Conservation (phyloP, 1,284 basidiomycete species). For the Pyrrhoderma noxium region DNA sequence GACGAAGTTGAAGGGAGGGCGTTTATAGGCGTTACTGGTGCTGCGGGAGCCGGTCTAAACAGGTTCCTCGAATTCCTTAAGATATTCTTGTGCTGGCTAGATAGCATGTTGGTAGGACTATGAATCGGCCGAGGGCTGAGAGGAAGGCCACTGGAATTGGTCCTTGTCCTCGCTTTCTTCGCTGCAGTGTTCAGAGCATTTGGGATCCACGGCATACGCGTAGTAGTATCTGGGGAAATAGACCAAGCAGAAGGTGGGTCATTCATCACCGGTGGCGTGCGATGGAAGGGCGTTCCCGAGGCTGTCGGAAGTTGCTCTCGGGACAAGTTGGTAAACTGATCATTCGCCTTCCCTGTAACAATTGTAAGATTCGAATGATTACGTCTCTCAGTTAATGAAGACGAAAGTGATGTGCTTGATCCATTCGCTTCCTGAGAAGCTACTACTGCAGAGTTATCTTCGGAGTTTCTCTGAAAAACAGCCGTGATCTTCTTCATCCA, state of each 20-base stretch:
- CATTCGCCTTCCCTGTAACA: conserved; percentile 5
- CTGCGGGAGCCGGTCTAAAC: conserved; percentile 20
- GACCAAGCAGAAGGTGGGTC: conserved; percentile 35
- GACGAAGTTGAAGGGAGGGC: neutral
- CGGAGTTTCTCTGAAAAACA: conserved; percentile 7
- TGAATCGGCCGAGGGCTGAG: conserved; percentile 5
- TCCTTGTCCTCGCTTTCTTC: conserved; percentile 9
- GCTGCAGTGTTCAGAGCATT: conserved; percentile 19
- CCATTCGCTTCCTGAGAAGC: neutral
- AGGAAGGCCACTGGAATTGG: conserved; percentile 5
- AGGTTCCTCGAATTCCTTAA: conserved; percentile 17
- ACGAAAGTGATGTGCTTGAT: neutral
- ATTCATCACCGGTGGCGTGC: conserved; percentile 16
- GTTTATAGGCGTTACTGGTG: conserved; percentile 21
- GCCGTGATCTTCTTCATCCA: conserved; percentile 20
- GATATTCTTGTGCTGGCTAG: neutral
- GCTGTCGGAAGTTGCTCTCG: conserved; percentile 29
- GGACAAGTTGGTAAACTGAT: conserved; percentile 22
- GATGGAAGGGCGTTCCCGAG: conserved; percentile 25
- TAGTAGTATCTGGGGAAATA: conserved; percentile 31
- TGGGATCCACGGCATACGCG: conserved; percentile 32
- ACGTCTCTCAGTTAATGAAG: neutral
- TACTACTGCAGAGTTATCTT: neutral
- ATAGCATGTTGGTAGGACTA: neutral
- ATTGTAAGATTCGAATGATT: conserved; percentile 16